Percentiles rank a stretch among this genome's conserved stretches.
phyloP scores from a whole-genome alignment of 805 yeast species.

The Candida gorgasii region DNA sequence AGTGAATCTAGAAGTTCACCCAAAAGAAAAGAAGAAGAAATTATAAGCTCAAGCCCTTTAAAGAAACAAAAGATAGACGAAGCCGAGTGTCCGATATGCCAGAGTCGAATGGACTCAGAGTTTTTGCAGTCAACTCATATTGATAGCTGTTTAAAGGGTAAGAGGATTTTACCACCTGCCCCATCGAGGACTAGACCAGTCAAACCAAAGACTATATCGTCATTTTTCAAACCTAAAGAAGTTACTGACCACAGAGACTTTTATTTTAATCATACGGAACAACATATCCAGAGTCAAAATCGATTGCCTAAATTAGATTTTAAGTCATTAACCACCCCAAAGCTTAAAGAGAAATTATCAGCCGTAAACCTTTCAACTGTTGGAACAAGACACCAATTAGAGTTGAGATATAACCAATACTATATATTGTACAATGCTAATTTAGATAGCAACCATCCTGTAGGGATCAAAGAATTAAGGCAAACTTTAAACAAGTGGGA shows the following conservation, averaged over 20 bases:
- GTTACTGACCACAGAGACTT: constrained; percentile 19
- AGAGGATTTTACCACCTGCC: constrained; percentile 16
- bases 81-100: constrained; percentile 72
- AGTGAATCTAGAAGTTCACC: not conserved
- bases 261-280: constrained; percentile 30
- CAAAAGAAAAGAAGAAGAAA: constrained; percentile 5
- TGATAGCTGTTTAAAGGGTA: constrained; percentile 55
- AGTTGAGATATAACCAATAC: constrained; percentile 73
- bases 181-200: constrained; percentile 4
- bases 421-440: constrained; percentile 79
- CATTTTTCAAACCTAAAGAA: constrained; percentile 27
- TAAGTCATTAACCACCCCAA: constrained; percentile 55
- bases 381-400: constrained; percentile 67
- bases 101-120: constrained; percentile 51
- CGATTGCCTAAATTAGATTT: constrained; percentile 67
- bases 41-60: constrained; percentile 7
- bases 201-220: constrained; percentile 22
- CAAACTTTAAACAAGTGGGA: constrained; percentile 72
- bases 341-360: constrained; percentile 60
- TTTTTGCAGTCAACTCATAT: constrained; percentile 61
- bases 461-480: constrained; percentile 53
- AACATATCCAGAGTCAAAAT: constrained; percentile 30
- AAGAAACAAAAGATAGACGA: constrained; percentile 17
- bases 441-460: constrained; percentile 69
- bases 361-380: constrained; percentile 54